Percentiles rank a stretch among this genome's conserved stretches.
Conservation (phyloP, 768 basidiomycete genomes). For the Naematelia aurantialba region DNA sequence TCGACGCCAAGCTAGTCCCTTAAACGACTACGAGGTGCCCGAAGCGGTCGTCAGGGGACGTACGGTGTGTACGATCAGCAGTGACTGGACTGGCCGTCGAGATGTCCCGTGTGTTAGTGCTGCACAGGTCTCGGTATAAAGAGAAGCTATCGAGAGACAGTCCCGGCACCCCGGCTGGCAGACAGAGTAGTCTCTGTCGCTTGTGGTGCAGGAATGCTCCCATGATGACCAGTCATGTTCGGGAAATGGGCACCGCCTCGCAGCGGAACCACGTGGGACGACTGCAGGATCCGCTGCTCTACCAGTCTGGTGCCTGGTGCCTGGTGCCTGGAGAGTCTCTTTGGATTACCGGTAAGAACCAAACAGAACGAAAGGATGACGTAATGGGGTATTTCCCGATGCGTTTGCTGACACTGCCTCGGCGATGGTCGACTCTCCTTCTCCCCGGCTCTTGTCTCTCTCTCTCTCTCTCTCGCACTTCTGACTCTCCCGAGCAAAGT, state of each 20-base stretch:
- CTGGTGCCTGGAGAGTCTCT: too few relatives aligned
- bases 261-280: too few relatives aligned
- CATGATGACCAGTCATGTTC: too few relatives aligned
- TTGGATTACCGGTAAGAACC: background rate
- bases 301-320: background rate
- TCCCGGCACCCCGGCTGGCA: background rate
- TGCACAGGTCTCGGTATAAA: too few relatives aligned
- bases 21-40: slow-evolving; percentile 7
- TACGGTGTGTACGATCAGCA: slow-evolving; percentile 12
- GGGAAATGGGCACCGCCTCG: background rate
- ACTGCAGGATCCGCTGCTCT: too few relatives aligned
- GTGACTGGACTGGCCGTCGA: slow-evolving; percentile 11
- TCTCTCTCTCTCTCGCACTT: too few relatives aligned
- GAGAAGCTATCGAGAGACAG: too few relatives aligned
- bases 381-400: background rate
- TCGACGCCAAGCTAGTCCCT: slow-evolving; percentile 7
- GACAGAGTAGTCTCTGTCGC: background rate
- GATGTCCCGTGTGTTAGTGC: slow-evolving; percentile 2
- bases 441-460: too few relatives aligned
- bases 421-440: too few relatives aligned
- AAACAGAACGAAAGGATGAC: background rate
- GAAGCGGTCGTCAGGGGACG: slow-evolving; percentile 14
- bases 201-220: too few relatives aligned
- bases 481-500: too few relatives aligned
- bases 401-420: background rate